phyloP scores from a whole-genome alignment of 2,329 filamentous ascomycete genomes.

The Diaporthe eres region DNA sequence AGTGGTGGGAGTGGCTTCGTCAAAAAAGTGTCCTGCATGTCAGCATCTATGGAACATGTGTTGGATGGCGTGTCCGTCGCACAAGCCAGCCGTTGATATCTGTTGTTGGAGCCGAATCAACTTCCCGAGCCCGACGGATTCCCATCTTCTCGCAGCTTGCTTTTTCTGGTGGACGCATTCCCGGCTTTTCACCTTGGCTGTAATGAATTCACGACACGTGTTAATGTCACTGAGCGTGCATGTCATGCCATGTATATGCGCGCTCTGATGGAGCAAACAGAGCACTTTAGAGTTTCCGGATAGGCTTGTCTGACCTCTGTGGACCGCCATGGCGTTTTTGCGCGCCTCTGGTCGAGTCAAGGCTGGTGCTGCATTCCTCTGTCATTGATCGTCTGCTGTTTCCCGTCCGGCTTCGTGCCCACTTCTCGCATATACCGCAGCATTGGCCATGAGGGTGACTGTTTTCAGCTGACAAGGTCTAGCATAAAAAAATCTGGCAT shows the following conservation, averaged over 20 bases:
- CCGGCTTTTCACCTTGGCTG: neutral
- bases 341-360: constrained; percentile 1
- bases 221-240: neutral
- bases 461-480: neutral
- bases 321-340: neutral
- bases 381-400: neutral
- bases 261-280: constrained; percentile 7
- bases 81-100: neutral
- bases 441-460: neutral
- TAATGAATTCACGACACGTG: constrained; percentile 1
- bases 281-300: neutral
- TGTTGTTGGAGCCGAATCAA: neutral
- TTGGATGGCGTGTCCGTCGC: neutral
- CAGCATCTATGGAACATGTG: neutral
- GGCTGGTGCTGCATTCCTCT: neutral
- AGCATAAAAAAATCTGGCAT: neutral
- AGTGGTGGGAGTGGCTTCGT: neutral
- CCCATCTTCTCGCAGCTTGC: neutral
- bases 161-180: neutral
- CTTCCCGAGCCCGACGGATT: neutral
- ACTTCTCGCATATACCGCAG: neutral
- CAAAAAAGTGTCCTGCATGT: neutral
- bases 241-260: neutral
- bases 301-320: neutral
- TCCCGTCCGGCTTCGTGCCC: neutral